phyloP scores from a whole-genome alignment of 352 stramenopile genomes.

The Globisporangium nodosum region DNA sequence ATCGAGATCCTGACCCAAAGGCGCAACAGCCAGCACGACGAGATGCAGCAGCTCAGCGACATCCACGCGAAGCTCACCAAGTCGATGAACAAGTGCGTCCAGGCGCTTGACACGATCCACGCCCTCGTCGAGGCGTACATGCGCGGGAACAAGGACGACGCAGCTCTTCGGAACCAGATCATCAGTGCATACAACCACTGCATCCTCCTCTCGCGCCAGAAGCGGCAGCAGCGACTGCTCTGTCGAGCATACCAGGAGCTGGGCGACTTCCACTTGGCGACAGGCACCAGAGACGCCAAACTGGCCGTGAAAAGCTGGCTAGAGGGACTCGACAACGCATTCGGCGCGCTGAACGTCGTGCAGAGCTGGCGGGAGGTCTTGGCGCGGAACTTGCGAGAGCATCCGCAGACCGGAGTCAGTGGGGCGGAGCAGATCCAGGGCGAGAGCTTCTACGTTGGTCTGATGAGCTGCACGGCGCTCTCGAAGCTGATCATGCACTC shows the following conservation, averaged over 20 bases:
- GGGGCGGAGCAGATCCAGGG: slow-evolving; percentile 30
- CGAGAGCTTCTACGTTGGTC: slow-evolving; percentile 46
- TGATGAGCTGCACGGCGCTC: slow-evolving; percentile 49
- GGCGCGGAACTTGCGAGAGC: slow-evolving; percentile 13
- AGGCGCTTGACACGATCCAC: slow-evolving; percentile 44
- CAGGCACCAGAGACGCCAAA: slow-evolving; percentile 20
- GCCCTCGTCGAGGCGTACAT: slow-evolving; percentile 40
- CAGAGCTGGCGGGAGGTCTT: slow-evolving; percentile 49
- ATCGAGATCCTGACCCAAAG: slow-evolving; percentile 23
- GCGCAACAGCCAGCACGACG: slow-evolving; percentile 19
- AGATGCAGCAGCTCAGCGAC: slow-evolving; percentile 19
- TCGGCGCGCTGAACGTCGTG: slow-evolving; percentile 41
- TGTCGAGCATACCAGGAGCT: slow-evolving; percentile 62
- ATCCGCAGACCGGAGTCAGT: slow-evolving; percentile 10
- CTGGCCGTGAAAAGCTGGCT: slow-evolving; percentile 60
- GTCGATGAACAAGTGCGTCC: slow-evolving; percentile 57
- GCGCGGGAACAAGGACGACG: slow-evolving; percentile 10
- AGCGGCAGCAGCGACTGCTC: slow-evolving; percentile 49
- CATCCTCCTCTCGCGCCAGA: slow-evolving; percentile 53
- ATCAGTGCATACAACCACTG: slow-evolving; percentile 39
- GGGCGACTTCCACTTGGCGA: slow-evolving; percentile 66
- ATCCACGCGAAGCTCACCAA: slow-evolving; percentile 26
- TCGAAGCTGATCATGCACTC: slow-evolving; percentile 53
- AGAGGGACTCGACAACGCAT: slow-evolving; percentile 70
- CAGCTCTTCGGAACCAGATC: slow-evolving; percentile 20